A percentile compares a stretch with the other conserved stretches of the same genome.
Conservation (phyloP, 1,284 basidiomycete species). For the Tilletia indica region DNA sequence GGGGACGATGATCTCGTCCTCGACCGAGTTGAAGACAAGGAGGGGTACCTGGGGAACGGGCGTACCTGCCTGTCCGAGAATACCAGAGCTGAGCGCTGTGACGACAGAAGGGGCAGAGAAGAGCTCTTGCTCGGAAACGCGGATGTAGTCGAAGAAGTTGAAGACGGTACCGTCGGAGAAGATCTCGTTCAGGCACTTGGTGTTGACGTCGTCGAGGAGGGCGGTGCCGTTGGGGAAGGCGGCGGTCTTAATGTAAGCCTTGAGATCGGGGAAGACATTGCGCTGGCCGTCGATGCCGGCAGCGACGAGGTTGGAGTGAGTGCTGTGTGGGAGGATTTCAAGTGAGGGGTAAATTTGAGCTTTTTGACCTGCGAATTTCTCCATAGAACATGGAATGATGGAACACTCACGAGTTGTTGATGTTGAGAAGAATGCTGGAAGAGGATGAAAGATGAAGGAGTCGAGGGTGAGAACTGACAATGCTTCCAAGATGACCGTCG, state of each 20-base stretch:
- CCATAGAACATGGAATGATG: background rate
- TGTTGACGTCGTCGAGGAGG: slow-evolving; percentile 12
- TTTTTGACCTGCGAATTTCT: background rate
- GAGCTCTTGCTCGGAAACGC: slow-evolving; percentile 16
- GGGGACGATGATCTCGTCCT: slow-evolving; percentile 21
- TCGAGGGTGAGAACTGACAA: too few relatives aligned
- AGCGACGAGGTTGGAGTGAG: slow-evolving; percentile 12
- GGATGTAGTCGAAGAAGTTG: slow-evolving; percentile 19
- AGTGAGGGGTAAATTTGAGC: background rate
- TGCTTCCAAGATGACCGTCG: too few relatives aligned
- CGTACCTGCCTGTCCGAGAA: background rate
- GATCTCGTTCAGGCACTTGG: slow-evolving; percentile 19
- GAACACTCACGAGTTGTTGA: slow-evolving; percentile 9
- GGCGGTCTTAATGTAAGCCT: slow-evolving; percentile 7
- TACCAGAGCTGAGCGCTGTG: background rate
- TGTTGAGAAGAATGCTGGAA: slow-evolving; percentile 11
- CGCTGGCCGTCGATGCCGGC: slow-evolving; percentile 13
- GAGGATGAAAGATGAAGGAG: background rate
- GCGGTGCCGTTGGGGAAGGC: slow-evolving; percentile 16
- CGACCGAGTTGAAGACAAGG: slow-evolving; percentile 16
- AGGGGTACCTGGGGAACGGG: slow-evolving; percentile 16
- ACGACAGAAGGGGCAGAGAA: background rate
- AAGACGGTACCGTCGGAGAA: slow-evolving; percentile 16
- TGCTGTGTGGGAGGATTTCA: background rate
- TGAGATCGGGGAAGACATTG: slow-evolving; percentile 14